Evolutionary conservation across 768 basidiomycete genomes (phyloP).

Genomic region (Tephrocybe sp.): DNA sequence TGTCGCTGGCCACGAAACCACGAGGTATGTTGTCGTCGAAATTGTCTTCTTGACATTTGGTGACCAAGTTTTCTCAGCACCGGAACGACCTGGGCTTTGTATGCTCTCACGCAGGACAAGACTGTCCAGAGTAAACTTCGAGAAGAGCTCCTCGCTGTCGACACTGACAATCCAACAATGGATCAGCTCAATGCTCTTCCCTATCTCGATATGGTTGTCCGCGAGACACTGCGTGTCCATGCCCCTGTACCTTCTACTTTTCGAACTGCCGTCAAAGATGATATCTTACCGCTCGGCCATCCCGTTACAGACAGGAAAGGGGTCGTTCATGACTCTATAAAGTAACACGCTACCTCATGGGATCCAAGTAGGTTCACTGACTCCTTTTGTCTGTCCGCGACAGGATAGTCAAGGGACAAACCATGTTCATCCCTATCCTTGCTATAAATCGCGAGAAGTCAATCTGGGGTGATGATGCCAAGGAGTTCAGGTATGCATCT

Average conservation of each 20-base stretch:
- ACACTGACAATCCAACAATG: conserved; percentile 63
- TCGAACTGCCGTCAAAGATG: conserved; percentile 49
- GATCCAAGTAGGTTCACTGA: too few relatives aligned
- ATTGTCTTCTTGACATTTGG: background rate
- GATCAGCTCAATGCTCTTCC: conserved; percentile 65
- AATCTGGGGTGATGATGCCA: conserved; percentile 65
- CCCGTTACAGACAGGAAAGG: conserved; percentile 48
- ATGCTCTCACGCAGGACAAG: conserved; percentile 46
- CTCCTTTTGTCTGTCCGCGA: too few relatives aligned
- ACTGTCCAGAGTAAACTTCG: conserved; percentile 56
- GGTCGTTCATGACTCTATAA: conserved; percentile 34
- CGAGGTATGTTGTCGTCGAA: conserved; percentile 28
- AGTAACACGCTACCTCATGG: too few relatives aligned
- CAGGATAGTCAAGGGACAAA: conserved; percentile 45
- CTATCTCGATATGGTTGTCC: conserved; percentile 62
- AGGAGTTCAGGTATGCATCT: conserved; percentile 51
- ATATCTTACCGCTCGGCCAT: conserved; percentile 46
- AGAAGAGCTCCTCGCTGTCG: conserved; percentile 51
- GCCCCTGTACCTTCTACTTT: conserved; percentile 46
- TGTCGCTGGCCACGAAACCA: conserved; percentile 48
- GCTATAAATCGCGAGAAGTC: conserved; percentile 49
- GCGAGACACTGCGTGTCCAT: conserved; percentile 59
- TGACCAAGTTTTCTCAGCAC: conserved; percentile 25
- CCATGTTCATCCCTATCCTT: conserved; percentile 48
- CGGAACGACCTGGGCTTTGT: conserved; percentile 59